Percentiles rank a stretch among this genome's conserved stretches.
Conservation (phyloP, 2,329 filamentous ascomycete species). For the Ascochyta fabae region DNA sequence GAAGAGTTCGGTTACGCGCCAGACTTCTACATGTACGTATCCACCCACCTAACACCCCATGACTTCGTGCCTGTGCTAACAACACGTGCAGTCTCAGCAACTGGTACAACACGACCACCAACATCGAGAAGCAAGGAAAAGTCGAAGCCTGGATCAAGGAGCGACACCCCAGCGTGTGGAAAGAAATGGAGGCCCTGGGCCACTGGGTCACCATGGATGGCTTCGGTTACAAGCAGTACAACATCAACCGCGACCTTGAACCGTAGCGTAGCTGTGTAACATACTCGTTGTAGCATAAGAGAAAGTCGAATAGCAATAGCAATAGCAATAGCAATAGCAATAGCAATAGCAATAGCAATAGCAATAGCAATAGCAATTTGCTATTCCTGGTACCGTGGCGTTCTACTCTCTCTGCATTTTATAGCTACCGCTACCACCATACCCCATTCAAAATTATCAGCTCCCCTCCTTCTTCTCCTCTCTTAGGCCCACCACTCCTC, state of each 20-base stretch:
- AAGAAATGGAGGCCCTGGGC: constrained; percentile 64
- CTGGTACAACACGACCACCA: constrained; percentile 76
- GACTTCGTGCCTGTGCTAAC: constrained; percentile 18
- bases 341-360: too few relatives aligned
- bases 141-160: constrained; percentile 77
- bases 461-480: too few relatives aligned
- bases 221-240: constrained; percentile 45
- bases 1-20: constrained; percentile 70
- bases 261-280: constrained; percentile 27
- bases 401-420: too few relatives aligned
- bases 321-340: too few relatives aligned
- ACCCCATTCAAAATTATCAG: too few relatives aligned
- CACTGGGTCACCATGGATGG: constrained; percentile 44
- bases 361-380: too few relatives aligned
- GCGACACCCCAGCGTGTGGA: constrained; percentile 73
- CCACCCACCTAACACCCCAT: not conserved
- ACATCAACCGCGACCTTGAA: constrained; percentile 43
- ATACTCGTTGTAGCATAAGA: too few relatives aligned
- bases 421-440: too few relatives aligned
- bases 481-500: too few relatives aligned
- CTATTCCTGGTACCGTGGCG: too few relatives aligned
- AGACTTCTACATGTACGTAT: constrained; percentile 73
- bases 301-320: too few relatives aligned
- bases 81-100: constrained; percentile 67
- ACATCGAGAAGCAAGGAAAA: constrained; percentile 67